Evolutionary conservation across 495 filamentous ascomycete species (phyloP).

Genomic region (Daldinia grandis): DNA sequence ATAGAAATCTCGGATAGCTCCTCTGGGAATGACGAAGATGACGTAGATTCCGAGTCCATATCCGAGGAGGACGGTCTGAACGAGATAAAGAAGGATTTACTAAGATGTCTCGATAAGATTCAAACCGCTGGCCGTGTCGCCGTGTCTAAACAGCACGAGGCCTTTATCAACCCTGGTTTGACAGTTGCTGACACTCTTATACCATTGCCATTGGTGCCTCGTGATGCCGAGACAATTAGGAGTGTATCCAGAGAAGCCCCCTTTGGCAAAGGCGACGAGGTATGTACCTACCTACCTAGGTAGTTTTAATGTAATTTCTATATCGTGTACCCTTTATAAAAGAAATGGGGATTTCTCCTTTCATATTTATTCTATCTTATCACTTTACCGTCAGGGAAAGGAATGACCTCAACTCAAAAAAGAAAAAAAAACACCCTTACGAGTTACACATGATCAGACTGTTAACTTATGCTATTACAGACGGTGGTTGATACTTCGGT

Average conservation of each 20-base stretch:
- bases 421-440: too few relatives aligned
- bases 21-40: background rate
- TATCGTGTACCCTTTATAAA: background rate
- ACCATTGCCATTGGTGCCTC: constrained; percentile 52
- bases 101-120: constrained; percentile 20
- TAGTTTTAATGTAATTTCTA: background rate
- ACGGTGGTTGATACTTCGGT: constrained; percentile 57
- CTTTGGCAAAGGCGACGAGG: constrained; percentile 52
- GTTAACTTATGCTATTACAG: constrained; percentile 20
- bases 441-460: background rate
- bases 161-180: constrained; percentile 51
- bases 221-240: constrained; percentile 51
- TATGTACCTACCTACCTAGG: too few relatives aligned
- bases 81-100: background rate
- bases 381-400: background rate
- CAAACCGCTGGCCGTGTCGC: constrained; percentile 18
- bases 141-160: constrained; percentile 5
- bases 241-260: constrained; percentile 51
- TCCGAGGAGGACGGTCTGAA: background rate
- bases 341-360: background rate
- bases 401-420: too few relatives aligned
- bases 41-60: too few relatives aligned
- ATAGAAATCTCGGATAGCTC: constrained; percentile 1
- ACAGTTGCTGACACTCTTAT: constrained; percentile 48
- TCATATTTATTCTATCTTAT: background rate